Conservation (phyloP, 176 grass and related monocot species). For the Phragmites australis region DNA sequence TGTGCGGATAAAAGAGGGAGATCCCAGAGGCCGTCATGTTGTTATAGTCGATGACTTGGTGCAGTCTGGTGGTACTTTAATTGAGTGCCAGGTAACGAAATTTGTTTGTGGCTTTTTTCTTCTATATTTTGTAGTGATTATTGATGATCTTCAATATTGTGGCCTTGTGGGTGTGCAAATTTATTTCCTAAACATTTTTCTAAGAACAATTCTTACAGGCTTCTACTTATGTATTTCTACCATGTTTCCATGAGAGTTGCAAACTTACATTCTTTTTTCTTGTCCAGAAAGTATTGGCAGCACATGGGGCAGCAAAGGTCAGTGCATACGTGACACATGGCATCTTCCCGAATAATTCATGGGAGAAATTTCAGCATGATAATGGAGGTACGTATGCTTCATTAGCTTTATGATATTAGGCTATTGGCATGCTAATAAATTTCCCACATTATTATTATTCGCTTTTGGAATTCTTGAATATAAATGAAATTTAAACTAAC, state of each 20-base stretch:
- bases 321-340: constrained; percentile 95
- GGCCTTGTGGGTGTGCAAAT: background rate
- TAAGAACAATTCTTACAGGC: background rate
- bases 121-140: constrained; percentile 14
- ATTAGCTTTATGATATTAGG: constrained; percentile 10
- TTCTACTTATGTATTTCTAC: constrained; percentile 28
- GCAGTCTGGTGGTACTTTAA: constrained; percentile 92
- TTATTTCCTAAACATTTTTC: background rate
- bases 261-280: constrained; percentile 30
- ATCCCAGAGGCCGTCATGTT: constrained; percentile 77
- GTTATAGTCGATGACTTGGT: constrained; percentile 97
- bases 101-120: background rate
- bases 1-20: constrained; percentile 92
- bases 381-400: constrained; percentile 60
- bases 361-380: constrained; percentile 75
- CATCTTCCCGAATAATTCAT: constrained; percentile 87
- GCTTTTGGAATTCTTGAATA: constrained; percentile 1
- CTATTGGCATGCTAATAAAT: constrained; percentile 32
- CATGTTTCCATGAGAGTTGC: constrained; percentile 13
- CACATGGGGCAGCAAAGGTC: constrained; percentile 90
- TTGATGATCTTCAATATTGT: constrained; percentile 19
- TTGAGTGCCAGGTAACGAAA: constrained; percentile 83
- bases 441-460: constrained; percentile 9
- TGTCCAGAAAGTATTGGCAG: constrained; percentile 90
- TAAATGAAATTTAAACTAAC: background rate